Conservation (phyloP, 2,329 filamentous ascomycete species). For the Talaromyces pinophilus region DNA sequence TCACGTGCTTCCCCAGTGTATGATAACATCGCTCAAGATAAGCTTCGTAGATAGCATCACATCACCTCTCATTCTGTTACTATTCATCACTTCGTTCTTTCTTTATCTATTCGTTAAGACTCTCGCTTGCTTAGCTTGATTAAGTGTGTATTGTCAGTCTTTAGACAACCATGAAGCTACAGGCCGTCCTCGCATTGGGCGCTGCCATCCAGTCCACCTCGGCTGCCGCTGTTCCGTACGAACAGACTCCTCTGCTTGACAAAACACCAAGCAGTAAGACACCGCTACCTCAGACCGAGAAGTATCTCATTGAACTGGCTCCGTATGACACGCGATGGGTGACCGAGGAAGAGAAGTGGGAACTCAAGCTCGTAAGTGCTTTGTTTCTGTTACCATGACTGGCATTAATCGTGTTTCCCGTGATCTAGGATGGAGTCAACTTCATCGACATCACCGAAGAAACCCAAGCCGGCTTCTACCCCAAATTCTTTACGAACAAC, state of each 20-base stretch:
- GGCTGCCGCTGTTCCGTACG: constrained; percentile 17
- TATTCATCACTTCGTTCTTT: not conserved
- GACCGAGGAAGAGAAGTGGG: constrained; percentile 94
- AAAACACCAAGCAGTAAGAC: not conserved
- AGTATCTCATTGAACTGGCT: constrained; percentile 78
- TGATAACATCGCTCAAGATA: constrained; percentile 10
- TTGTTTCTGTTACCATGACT: not conserved
- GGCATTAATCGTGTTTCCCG: not conserved
- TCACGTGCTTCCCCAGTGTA: constrained; percentile 11
- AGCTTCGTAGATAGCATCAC: not conserved
- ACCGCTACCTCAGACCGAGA: constrained; percentile 41
- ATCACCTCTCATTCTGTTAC: not conserved
- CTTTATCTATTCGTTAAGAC: not conserved
- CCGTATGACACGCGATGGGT: constrained; percentile 83
- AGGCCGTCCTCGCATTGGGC: constrained; percentile 17
- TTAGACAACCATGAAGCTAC: constrained; percentile 19
- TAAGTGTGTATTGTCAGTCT: not conserved
- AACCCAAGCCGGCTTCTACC: constrained; percentile 62
- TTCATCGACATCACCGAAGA: constrained; percentile 93
- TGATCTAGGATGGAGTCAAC: constrained; percentile 68
- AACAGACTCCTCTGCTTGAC: constrained; percentile 16
- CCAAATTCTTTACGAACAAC: constrained; percentile 38
- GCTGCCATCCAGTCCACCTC: constrained; percentile 19
- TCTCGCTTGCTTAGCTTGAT: not conserved
- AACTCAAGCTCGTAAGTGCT: constrained; percentile 68